Conservation (phyloP, 164 flowering plant species). For the Macadamia tetraphylla region DNA sequence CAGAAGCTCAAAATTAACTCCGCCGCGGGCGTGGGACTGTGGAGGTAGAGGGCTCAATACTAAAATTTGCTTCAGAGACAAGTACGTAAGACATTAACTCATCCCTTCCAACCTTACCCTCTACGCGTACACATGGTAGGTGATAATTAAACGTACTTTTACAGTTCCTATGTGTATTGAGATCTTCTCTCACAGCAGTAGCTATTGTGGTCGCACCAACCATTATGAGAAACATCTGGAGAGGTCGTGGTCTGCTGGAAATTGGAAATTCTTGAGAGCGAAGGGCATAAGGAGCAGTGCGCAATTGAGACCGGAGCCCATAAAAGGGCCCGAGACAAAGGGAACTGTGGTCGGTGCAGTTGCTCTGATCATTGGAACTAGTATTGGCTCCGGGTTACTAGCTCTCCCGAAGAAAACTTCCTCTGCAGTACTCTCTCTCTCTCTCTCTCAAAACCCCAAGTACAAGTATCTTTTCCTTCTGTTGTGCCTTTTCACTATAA, state of each 20-base stretch:
- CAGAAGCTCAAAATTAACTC: slow-evolving; percentile 2
- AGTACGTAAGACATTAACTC: slow-evolving; percentile 22
- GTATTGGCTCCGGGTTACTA: slow-evolving; percentile 79
- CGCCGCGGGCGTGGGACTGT: slow-evolving; percentile 8
- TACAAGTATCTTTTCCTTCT: too few species aligned
- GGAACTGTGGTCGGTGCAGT: slow-evolving; percentile 69
- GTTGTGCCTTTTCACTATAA: too few species aligned
- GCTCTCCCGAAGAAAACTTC: slow-evolving; percentile 70
- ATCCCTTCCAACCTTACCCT: background rate
- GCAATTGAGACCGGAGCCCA: slow-evolving; percentile 10
- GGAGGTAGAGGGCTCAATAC: background rate
- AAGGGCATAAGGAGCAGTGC: slow-evolving; percentile 13
- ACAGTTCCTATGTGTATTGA: background rate
- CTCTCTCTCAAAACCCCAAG: background rate
- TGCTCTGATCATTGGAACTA: slow-evolving; percentile 70
- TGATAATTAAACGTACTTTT: background rate
- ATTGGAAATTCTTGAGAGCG: slow-evolving; percentile 12
- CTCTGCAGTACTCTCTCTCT: slow-evolving; percentile 49
- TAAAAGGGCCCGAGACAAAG: slow-evolving; percentile 22
- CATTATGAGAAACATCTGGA: slow-evolving; percentile 4
- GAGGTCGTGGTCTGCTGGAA: background rate
- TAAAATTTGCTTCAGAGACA: slow-evolving; percentile 17
- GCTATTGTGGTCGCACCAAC: slow-evolving; percentile 5
- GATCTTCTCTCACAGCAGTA: slow-evolving; percentile 15
- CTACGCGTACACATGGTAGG: too few species aligned